Evolutionary conservation across 2,329 filamentous ascomycete species (phyloP).

Genomic region (Stenocarpella maydis): DNA sequence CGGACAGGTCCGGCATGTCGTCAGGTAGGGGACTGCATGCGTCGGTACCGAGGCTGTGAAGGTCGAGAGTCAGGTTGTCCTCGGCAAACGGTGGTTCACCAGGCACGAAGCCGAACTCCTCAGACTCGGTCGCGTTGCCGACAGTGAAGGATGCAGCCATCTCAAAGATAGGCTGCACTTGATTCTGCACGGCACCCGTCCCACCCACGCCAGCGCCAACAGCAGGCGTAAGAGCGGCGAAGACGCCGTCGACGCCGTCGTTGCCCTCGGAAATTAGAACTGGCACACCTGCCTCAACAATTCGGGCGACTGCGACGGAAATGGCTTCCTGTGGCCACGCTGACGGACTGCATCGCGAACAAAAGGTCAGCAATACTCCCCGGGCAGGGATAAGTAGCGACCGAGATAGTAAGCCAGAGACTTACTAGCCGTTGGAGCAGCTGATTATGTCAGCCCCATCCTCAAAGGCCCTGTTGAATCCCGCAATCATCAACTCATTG

Average conservation of each 20-base stretch:
- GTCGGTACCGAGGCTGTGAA: conserved; percentile 1
- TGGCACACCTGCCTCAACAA: conserved; percentile 5
- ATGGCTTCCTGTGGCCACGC: conserved; percentile 9
- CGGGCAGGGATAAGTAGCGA: background rate
- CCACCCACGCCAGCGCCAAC: background rate
- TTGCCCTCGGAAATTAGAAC: conserved; percentile 2
- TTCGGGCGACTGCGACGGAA: background rate
- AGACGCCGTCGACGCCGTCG: background rate
- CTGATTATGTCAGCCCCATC: conserved; percentile 13
- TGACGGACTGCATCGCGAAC: background rate
- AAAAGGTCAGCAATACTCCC: background rate
- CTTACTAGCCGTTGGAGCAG: conserved; percentile 19
- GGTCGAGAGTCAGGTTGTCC: background rate
- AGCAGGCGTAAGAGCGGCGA: background rate
- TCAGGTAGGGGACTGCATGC: conserved; percentile 13
- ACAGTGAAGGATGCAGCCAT: conserved; percentile 11
- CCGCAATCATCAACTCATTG: conserved; percentile 25
- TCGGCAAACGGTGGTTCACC: background rate
- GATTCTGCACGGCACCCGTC: conserved; percentile 5
- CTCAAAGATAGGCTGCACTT: conserved; percentile 13
- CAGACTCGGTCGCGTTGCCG: background rate
- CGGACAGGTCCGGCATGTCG: conserved; percentile 19
- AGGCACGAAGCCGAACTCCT: conserved; percentile 9
- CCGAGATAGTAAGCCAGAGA: background rate
- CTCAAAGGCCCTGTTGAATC: conserved; percentile 16